Base-by-base conservation (phyloP, 306 rosid genomes). In the Begonia loranthoides region DNA sequence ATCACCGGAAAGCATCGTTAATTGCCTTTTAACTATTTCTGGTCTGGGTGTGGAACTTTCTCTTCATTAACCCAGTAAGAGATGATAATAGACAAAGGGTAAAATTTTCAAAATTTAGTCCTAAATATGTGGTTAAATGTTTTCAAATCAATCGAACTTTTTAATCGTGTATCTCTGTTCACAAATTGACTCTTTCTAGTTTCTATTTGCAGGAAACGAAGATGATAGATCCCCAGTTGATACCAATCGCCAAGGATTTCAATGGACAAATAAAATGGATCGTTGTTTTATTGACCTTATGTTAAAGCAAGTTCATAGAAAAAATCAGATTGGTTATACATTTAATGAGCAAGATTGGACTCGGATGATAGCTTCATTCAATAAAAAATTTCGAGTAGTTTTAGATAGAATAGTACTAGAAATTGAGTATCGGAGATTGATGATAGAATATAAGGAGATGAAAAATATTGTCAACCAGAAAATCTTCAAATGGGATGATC, bases 241-340 rank as follows among this genome's bases (percentile, higher is more conserved):
- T 46, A 44, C 48, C 51, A 57, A 51, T 55, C 41, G 6, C 45
- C 22, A 19, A 59, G 56, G 41, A 51, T 63, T 58, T 41, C 57
- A 64, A 52, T 73, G 78, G 82, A 57, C 59, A 21, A 68, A 55
- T 45, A 13, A 52, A 51, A 72, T 65, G 70, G 58, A 71, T 52
- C 49, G 47, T 51, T 55, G 56, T 60, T 61, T 39, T 55, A 66
- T 67, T 57, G 65, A 59, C 55, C 55, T 56, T 22, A 52, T 63
- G 45, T 51, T 63, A 49, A 66, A 66, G 60, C 71, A 77, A 68
- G 60, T 69, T 60, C 62, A 59, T 41, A 55, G 66, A 54, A 64
- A 65, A 51, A 73, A 62, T 21, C 49, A 59, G 34, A 56, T 39
- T 17, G 56, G 71, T 55, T 51, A 17, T 52, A 50, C 59, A 10